Evolutionary conservation across 2,329 filamentous ascomycete genomes (phyloP), one percentile per base, ranked within the genome.

Genomic region (Monilinia vaccinii-corymbosi): DNA sequence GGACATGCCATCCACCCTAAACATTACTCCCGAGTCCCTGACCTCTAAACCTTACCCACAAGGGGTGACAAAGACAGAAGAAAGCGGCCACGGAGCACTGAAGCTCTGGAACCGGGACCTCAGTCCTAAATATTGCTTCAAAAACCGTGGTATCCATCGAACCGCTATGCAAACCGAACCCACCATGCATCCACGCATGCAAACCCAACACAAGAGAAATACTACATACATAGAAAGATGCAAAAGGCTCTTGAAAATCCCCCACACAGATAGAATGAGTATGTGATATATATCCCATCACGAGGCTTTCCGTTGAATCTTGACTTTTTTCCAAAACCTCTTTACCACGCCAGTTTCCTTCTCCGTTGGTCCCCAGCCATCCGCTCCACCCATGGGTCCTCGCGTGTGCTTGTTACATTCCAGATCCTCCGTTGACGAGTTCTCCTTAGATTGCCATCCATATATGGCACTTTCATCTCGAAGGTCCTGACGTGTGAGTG

Each of bases 401-500:
- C 64, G 73, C n/a, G 67, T 50, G n/a, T 68, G 66, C 60, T 79
- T 77, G 62, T 85, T 81, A 44, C 84, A 75, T 23, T 79, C 78
- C 51, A 84, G 76, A 67, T 77, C 80, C 48, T 81, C 78, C 68
- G 81, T 71, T n/a, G 79, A 77, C 38, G 84, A 72, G 2, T 82
- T 79, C 62, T 84, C 77, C 64, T 79, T 73, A 36, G 75, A 75
- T 68, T 87, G 82, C 84, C 85, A 89, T 46, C 84, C 84, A 68
- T 91, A 89, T 18, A 89, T 79, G 62, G 86, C 79, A 13, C 87
- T 83, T 63, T 93, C 88, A 63, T 86, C 79, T 5, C 91, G 85
- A 51, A 97, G 79, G 71, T 97, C 93, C 0, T 91, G 89, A 50
- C 92, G 81, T 4, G 94, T 97, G 58, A 97, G 80, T 0, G 93